These are phyloP conservation scores for Heterobasidion annosum DNA, from an alignment of 1,284 basidiomycete genomes.

Conservation along the genomic window DNA sequence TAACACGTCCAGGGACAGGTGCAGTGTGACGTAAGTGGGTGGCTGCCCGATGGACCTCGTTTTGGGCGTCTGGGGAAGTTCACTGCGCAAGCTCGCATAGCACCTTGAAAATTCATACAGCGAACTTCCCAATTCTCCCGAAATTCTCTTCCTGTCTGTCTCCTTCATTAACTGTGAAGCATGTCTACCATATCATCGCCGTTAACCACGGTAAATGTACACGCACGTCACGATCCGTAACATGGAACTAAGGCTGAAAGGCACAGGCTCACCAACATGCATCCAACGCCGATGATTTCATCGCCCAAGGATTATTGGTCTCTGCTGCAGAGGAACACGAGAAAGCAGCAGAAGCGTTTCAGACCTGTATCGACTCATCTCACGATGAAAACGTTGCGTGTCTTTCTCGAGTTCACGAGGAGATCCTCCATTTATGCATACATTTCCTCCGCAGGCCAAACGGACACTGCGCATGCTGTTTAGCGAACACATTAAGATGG, in stretches of 20 bases:
- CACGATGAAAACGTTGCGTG: slow-evolving; percentile 57
- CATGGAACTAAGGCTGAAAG: neutral
- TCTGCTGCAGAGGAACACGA: slow-evolving; percentile 54
- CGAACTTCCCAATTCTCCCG: neutral
- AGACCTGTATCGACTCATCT: slow-evolving; percentile 59
- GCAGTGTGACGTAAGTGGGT: neutral
- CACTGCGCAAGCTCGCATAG: neutral
- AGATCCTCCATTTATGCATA: slow-evolving; percentile 9
- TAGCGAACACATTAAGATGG: slow-evolving; percentile 60
- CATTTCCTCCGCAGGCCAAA: slow-evolving; percentile 45
- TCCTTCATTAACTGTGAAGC: neutral
- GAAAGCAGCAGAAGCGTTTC: slow-evolving; percentile 67
- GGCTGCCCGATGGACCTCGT: neutral
- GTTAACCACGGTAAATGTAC: slow-evolving; percentile 23
- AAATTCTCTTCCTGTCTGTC: neutral
- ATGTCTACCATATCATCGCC: slow-evolving; percentile 23
- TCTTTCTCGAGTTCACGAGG: slow-evolving; percentile 7
- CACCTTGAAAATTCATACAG: neutral
- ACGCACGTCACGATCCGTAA: neutral
- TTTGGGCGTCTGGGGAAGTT: neutral
- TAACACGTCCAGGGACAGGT: neutral
- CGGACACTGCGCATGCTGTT: slow-evolving; percentile 65
- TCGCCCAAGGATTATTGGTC: slow-evolving; percentile 53
- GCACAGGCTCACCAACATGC: slow-evolving; percentile 73
- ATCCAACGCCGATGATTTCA: slow-evolving; percentile 65